Evolutionary conservation across 176 grass and related monocot species (phyloP), one percentile per base, ranked within the genome.

Genomic region (Triticum urartu): DNA sequence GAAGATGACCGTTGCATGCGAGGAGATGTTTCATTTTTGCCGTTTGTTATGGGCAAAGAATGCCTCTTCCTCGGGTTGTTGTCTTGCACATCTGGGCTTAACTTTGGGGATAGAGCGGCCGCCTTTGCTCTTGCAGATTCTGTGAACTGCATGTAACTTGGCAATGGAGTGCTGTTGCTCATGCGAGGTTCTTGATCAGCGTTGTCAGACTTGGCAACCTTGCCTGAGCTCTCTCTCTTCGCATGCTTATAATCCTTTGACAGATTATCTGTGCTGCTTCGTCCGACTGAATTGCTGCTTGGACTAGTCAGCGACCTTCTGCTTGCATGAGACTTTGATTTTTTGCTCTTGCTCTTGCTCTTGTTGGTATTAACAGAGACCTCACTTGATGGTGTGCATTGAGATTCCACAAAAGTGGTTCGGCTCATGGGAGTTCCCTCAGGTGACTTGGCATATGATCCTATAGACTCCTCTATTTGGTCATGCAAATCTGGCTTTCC

Each of bases 71-170:
- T 99, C 1, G 87, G 58, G 21, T 88, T 91, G 78, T 72, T 94
- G 78, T 99, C 89, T 72, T 92, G 91, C 9, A 94, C 82, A 56
- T 99, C 97, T 8, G 97, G 94, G 79, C 97, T 94, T 68, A 92
- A 81, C 68, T 99, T 99, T 12, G 92, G 94, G 45, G 97, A 96
- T 52, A 78, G 9, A 14, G 87, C 68, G 47, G 91, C 88, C 9
- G 88, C 58, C 84, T 99, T 99, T 80, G 97, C 97, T 75, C 89
- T 95, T 66, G 97, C 97, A 72, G 94, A 99, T 91, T 92, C 88
- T 79, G 97, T 99, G 43, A 91, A 93, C 73, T 99, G 97, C 97
- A 99, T 99, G 34, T 99, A 99, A 79, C 97, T 92, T 30, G 97
- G 97, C 67, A 99, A 72, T 25, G 90, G 84, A 70, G 73, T 93